Evolutionary conservation across 495 filamentous ascomycete species (phyloP), one percentile per base, ranked within the genome.

Genomic region (Hypoxylon lienhwacheense): DNA sequence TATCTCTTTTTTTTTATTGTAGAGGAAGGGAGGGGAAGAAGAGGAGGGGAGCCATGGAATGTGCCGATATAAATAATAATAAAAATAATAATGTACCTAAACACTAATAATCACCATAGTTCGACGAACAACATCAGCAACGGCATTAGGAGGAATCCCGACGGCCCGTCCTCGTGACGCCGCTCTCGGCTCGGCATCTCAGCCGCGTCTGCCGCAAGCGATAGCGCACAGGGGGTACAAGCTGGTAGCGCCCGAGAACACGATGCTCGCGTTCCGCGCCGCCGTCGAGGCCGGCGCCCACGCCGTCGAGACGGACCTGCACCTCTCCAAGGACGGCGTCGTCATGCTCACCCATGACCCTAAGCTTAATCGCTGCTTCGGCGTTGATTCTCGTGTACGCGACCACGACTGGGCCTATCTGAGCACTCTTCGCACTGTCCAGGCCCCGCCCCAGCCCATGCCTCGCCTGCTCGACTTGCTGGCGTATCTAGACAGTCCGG

Each of bases 161-260:
- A 53, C 24, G 19, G 44, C 37, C 49, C 37, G 16, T 16, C 5
- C 32, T 25, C 19, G 41, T 31, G 24, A 26, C 54, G 41, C 35
- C 21, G 7, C 47, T 24, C 2, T 4, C 14, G 42, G 32, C 20
- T 44, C 46, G 37, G 39, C 11, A 37, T 28, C 29, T n/a, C n/a
- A n/a, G 53, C 65, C n/a, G 52, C 43, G 41, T 17, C 34, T 85
- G 16, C 91, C 91, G 0, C 89, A 91, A 49, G 78, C 81, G 15
- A 93, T 96, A 55, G 87, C 87, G 6, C 92, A 97, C 73, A 81
- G 92, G 17, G 92, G 92, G 1, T 93, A 85, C 73, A 92, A 87
- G 62, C 82, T 79, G 0, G 75, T 78, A 28, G 88, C 80, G 57
- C 90, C 92, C 0, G 92, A 97, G 71, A 97, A 97, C 68, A 86